phyloP scores from a whole-genome alignment of 495 filamentous ascomycete genomes.

The Hypoxylon trugodes region DNA sequence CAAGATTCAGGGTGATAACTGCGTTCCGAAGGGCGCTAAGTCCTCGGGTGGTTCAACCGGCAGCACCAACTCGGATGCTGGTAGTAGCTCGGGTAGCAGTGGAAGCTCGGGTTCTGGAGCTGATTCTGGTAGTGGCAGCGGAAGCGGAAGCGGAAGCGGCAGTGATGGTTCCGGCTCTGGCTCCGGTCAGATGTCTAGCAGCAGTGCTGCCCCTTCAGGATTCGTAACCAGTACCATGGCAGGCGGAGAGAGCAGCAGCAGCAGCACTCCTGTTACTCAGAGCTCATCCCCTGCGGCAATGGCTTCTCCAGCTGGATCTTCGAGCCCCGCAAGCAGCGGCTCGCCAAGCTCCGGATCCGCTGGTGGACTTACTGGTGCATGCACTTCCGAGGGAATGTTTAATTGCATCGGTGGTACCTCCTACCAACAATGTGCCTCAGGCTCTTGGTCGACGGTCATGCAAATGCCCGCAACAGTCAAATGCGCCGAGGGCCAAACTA shows the following conservation, averaged over 20 bases:
- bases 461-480: slow-evolving; percentile 36
- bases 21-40: slow-evolving; percentile 40
- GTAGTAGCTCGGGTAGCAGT: not conserved
- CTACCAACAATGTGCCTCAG: slow-evolving; percentile 45
- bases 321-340: slow-evolving; percentile 8
- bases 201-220: not conserved
- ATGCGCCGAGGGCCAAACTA: slow-evolving; percentile 37
- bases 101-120: not conserved
- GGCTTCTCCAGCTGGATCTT: slow-evolving; percentile 5
- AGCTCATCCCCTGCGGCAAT: not conserved
- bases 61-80: not conserved
- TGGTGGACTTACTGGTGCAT: slow-evolving; percentile 40
- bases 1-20: slow-evolving; percentile 24
- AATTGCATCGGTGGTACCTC: slow-evolving; percentile 46
- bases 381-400: slow-evolving; percentile 42
- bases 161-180: not conserved
- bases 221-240: slow-evolving; percentile 16
- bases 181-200: not conserved
- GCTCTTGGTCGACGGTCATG: slow-evolving; percentile 37
- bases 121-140: not conserved
- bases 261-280: slow-evolving; percentile 5
- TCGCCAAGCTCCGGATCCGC: slow-evolving; percentile 26
- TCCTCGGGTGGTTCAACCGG: slow-evolving; percentile 21
- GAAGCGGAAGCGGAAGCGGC: not conserved
- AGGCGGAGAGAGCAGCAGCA: not conserved